Evolutionary conservation across 768 basidiomycete species (phyloP).

Genomic region (Amanita inopinata): DNA sequence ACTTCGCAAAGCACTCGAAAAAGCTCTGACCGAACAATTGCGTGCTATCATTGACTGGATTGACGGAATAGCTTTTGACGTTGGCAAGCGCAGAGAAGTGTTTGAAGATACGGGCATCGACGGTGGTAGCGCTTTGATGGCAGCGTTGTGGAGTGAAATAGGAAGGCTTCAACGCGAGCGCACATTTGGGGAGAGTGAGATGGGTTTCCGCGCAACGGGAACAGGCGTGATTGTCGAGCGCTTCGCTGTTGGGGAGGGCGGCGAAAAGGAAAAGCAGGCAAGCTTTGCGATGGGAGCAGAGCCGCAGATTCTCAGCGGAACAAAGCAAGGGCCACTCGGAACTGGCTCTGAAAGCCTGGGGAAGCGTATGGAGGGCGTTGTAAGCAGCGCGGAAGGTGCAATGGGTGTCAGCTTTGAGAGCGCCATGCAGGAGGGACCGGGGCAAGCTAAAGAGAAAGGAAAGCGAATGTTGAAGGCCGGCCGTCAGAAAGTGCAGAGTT

Average conservation of each 20-base stretch:
- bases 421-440: slow-evolving; percentile 13
- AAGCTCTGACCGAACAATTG: slow-evolving; percentile 46
- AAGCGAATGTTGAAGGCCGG: slow-evolving; percentile 17
- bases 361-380: slow-evolving; percentile 25
- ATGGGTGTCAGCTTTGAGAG: slow-evolving; percentile 16
- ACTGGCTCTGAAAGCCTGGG: slow-evolving; percentile 33
- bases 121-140: slow-evolving; percentile 37
- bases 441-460: not conserved
- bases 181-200: slow-evolving; percentile 22
- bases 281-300: slow-evolving; percentile 61
- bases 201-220: slow-evolving; percentile 47
- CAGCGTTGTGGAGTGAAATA: slow-evolving; percentile 61
- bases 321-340: slow-evolving; percentile 60
- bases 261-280: slow-evolving; percentile 17
- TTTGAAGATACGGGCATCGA: slow-evolving; percentile 56
- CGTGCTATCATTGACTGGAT: slow-evolving; percentile 37
- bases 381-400: slow-evolving; percentile 16
- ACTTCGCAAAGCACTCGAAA: slow-evolving; percentile 52
- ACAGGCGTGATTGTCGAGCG: slow-evolving; percentile 55
- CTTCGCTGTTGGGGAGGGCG: slow-evolving; percentile 17
- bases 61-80: slow-evolving; percentile 52
- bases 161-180: slow-evolving; percentile 41
- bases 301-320: slow-evolving; percentile 60
- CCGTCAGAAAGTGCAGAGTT: slow-evolving; percentile 27
- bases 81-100: slow-evolving; percentile 46